These are phyloP conservation scores for Discostella stelligeroides DNA, from an alignment of 108 stramenopile genomes.

Conservation along the genomic window DNA sequence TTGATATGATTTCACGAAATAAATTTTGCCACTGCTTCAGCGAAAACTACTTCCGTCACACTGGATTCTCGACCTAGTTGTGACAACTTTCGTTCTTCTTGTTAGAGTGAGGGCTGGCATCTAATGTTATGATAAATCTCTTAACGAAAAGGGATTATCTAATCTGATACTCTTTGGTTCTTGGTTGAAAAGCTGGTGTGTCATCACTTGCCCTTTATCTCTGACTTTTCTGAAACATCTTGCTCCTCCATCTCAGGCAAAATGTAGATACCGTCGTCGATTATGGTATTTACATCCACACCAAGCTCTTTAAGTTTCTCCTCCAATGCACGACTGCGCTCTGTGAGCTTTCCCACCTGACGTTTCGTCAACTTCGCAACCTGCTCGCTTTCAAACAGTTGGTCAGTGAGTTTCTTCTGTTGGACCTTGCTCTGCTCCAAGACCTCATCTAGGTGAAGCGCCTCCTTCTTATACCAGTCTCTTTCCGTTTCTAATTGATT, in stretches of 20 bases:
- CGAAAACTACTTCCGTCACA: too few relatives aligned
- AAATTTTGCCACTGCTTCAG: too few relatives aligned
- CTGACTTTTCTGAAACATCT: not conserved
- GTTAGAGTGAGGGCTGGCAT: too few relatives aligned
- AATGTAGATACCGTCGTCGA: not conserved
- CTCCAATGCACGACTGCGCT: constrained; percentile 17
- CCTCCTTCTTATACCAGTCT: constrained; percentile 56
- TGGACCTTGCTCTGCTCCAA: constrained; percentile 27
- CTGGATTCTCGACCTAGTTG: too few relatives aligned
- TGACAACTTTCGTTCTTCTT: too few relatives aligned
- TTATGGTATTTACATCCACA: not conserved
- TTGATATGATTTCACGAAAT: too few relatives aligned
- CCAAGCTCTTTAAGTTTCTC: constrained; percentile 26
- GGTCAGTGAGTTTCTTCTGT: constrained; percentile 15
- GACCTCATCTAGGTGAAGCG: constrained; percentile 39
- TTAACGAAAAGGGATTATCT: too few relatives aligned
- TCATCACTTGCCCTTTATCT: not conserved
- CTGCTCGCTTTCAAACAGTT: constrained; percentile 29
- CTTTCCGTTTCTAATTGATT: constrained; percentile 43
- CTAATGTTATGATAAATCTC: too few relatives aligned
- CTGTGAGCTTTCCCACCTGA: constrained; percentile 25
- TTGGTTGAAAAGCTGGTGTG: too few relatives aligned
- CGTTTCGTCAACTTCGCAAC: constrained; percentile 35
- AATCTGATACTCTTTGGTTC: too few relatives aligned
- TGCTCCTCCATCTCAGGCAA: not conserved